Percentiles rank a stretch among this genome's conserved stretches.
These are phyloP conservation scores for Ustilago trichophora DNA, from an alignment of 1,284 basidiomycete genomes.

Conservation along the genomic window DNA sequence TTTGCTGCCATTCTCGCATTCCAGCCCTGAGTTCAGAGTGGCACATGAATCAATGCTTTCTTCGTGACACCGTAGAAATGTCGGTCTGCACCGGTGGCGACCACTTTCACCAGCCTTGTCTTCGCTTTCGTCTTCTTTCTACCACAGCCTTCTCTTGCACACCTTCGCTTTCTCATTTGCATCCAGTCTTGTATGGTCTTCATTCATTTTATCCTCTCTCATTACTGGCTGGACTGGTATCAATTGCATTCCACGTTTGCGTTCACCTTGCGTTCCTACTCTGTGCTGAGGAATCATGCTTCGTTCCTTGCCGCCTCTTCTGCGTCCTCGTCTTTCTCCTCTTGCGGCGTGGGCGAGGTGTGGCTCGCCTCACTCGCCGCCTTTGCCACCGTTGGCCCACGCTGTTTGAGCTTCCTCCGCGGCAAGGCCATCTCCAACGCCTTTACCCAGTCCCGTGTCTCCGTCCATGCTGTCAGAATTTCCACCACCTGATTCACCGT, in stretches of 20 bases:
- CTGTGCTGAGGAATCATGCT: too few relatives aligned
- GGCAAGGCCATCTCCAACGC: slow-evolving; percentile 68
- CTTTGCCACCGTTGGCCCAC: slow-evolving; percentile 18
- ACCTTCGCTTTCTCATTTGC: background rate
- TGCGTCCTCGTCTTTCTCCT: slow-evolving; percentile 3
- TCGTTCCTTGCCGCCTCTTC: slow-evolving; percentile 10
- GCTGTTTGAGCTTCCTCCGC: slow-evolving; percentile 29
- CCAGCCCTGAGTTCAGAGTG: slow-evolving; percentile 25
- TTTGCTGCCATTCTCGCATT: slow-evolving; percentile 22
- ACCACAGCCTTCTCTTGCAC: too few relatives aligned
- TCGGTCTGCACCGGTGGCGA: slow-evolving; percentile 28
- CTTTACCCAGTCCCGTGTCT: slow-evolving; percentile 57
- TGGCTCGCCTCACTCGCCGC: too few relatives aligned
- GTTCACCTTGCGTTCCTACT: background rate
- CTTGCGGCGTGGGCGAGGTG: too few relatives aligned
- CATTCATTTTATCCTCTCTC: too few relatives aligned
- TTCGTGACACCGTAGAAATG: background rate
- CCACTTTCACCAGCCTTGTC: slow-evolving; percentile 17
- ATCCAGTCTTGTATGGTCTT: slow-evolving; percentile 1
- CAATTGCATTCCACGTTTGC: slow-evolving; percentile 8
- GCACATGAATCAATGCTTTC: too few relatives aligned
- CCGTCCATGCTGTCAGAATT: slow-evolving; percentile 86
- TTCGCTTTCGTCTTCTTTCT: background rate
- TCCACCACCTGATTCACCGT: slow-evolving; percentile 96
- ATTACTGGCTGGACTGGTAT: slow-evolving; percentile 19